These are phyloP conservation scores for Entomortierella beljakovae DNA, from an alignment of 192 early-diverging fungal genomes.

Conservation along the genomic window DNA sequence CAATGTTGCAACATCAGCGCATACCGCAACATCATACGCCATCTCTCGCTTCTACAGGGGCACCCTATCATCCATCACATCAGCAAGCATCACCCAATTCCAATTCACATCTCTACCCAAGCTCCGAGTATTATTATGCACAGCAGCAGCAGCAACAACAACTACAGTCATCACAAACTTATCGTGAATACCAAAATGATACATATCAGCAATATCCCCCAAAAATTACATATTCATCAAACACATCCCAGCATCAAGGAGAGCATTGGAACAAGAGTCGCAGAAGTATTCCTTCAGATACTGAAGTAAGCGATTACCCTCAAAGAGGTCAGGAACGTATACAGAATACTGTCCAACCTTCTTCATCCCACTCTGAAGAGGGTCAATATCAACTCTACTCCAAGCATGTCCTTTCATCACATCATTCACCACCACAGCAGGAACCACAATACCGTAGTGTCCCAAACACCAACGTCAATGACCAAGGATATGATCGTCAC, in stretches of 20 bases:
- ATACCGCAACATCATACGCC: background rate
- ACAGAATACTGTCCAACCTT: background rate
- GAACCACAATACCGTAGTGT: conserved; percentile 2
- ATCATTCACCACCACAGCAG: background rate
- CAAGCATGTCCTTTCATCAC: background rate
- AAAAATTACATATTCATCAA: background rate
- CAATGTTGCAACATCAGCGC: conserved; percentile 18
- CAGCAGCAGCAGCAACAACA: too few relatives aligned
- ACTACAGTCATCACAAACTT: too few relatives aligned
- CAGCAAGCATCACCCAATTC: background rate
- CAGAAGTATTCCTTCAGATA: background rate
- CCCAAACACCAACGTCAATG: background rate
- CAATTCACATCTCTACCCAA: background rate
- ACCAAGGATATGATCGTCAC: background rate
- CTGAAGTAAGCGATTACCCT: background rate
- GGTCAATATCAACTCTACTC: conserved; percentile 3
- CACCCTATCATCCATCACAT: too few relatives aligned
- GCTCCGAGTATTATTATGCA: background rate
- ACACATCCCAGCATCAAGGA: background rate
- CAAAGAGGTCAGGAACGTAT: background rate
- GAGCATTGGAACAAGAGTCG: conserved; percentile 1
- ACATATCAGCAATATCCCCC: conserved; percentile 1
- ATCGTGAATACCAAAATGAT: conserved; percentile 2
- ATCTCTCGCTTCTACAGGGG: background rate
- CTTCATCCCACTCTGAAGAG: background rate